phyloP scores from a whole-genome alignment of 192 early-diverging fungal genomes.

The Kickxella alabastrina region DNA sequence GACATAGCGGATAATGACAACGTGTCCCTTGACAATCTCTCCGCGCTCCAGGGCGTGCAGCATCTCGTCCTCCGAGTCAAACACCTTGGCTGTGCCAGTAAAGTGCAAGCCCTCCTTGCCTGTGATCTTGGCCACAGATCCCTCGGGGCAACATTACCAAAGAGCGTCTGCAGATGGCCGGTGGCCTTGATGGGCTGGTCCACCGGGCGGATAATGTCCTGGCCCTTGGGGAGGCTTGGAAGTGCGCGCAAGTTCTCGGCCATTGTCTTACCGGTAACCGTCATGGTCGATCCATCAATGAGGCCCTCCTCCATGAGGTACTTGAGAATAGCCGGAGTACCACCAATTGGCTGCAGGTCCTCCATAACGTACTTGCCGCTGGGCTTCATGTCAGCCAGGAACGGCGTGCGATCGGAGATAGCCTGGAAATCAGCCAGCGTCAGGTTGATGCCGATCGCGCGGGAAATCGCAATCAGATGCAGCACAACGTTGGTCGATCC shows the following conservation, averaged over 20 bases:
- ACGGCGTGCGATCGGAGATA: conserved; percentile 82
- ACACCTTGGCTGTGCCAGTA: conserved; percentile 83
- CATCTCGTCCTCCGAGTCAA: conserved; percentile 91
- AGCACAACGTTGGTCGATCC: conserved; percentile 98
- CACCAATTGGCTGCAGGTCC: conserved; percentile 88
- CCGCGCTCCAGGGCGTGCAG: conserved; percentile 79
- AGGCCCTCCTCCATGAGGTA: conserved; percentile 82
- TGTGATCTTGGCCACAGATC: conserved; percentile 98
- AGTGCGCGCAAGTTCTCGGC: conserved; percentile 83
- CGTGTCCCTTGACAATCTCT: conserved; percentile 89
- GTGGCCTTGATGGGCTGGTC: conserved; percentile 86
- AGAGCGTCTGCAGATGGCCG: conserved; percentile 93
- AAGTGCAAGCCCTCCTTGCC: conserved; percentile 97
- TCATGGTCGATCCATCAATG: conserved; percentile 85
- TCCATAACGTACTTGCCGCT: conserved; percentile 99
- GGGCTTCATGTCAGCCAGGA: conserved; percentile 98
- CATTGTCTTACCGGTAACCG: conserved; percentile 96
- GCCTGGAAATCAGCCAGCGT: conserved; percentile 94
- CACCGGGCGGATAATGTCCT: conserved; percentile 84
- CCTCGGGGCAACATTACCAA: conserved; percentile 91
- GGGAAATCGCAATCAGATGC: conserved; percentile 89
- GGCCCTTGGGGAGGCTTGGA: conserved; percentile 66
- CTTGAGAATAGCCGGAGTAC: conserved; percentile 93
- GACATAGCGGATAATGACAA: conserved; percentile 93
- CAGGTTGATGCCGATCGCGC: conserved; percentile 75